phyloP scores from a whole-genome alignment of 305 asterid genomes.

The Fraxinus baroniana region DNA sequence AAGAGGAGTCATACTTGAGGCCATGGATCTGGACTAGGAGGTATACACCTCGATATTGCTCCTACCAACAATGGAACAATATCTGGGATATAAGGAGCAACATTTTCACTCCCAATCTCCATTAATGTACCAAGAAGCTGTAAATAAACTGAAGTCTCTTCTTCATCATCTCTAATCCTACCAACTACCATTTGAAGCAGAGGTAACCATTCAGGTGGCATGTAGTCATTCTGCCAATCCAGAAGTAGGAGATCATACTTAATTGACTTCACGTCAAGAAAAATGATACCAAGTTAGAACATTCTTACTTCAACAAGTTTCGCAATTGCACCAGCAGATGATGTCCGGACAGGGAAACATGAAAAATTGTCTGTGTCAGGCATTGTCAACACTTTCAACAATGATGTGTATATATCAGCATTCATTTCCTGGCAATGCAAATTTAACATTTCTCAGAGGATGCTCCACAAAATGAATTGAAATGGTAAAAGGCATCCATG shows the following conservation, averaged over 20 bases:
- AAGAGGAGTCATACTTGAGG: constrained; percentile 32
- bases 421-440: constrained; percentile 37
- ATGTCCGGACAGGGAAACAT: constrained; percentile 43
- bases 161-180: constrained; percentile 35
- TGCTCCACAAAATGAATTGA: constrained; percentile 12
- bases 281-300: not conserved
- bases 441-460: not conserved
- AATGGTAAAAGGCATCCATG: constrained; percentile 2
- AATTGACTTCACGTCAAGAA: not conserved
- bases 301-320: constrained; percentile 46
- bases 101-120: constrained; percentile 37
- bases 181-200: constrained; percentile 39
- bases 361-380: constrained; percentile 35
- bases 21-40: constrained; percentile 39
- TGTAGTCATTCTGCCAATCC: constrained; percentile 41
- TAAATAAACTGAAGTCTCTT: constrained; percentile 34
- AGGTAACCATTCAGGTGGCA: constrained; percentile 47
- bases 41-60: constrained; percentile 31
- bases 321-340: constrained; percentile 47
- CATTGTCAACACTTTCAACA: constrained; percentile 38
- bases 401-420: constrained; percentile 35
- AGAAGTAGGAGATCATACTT: constrained; percentile 2
- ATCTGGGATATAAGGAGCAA: constrained; percentile 40
- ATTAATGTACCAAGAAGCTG: constrained; percentile 41
- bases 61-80: constrained; percentile 36